Evolutionary conservation across 2,329 filamentous ascomycete genomes (phyloP).

Genomic region (Harringtonia lauricola): DNA sequence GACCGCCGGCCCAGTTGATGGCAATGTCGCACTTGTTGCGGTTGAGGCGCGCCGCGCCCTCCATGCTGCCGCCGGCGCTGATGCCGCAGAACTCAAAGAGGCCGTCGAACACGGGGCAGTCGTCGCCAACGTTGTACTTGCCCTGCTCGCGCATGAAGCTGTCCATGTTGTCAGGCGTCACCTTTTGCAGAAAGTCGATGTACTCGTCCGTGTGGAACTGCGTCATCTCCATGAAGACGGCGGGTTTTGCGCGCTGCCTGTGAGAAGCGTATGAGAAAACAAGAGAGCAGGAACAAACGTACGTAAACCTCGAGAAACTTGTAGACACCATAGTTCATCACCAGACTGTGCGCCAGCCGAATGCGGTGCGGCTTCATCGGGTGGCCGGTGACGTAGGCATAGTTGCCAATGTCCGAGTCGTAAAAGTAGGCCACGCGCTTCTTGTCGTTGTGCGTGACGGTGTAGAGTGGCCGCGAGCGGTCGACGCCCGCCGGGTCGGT

Average conservation of each 20-base stretch:
- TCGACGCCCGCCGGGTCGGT: slow-evolving; percentile 24
- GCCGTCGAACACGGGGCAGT: slow-evolving; percentile 95
- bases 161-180: slow-evolving; percentile 98
- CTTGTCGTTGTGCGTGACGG: slow-evolving; percentile 30
- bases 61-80: slow-evolving; percentile 87
- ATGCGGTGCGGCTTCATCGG: slow-evolving; percentile 99
- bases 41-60: slow-evolving; percentile 82
- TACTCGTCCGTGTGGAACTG: slow-evolving; percentile 95
- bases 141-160: slow-evolving; percentile 80
- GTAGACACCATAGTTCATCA: slow-evolving; percentile 92
- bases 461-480: slow-evolving; percentile 34
- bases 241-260: slow-evolving; percentile 66
- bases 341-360: slow-evolving; percentile 86
- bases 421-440: slow-evolving; percentile 98
- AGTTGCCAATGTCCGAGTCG: slow-evolving; percentile 96
- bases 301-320: slow-evolving; percentile 95
- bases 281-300: slow-evolving; percentile 30
- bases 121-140: slow-evolving; percentile 91
- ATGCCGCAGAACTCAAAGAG: slow-evolving; percentile 96
- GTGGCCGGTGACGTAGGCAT: slow-evolving; percentile 92
- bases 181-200: slow-evolving; percentile 87
- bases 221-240: slow-evolving; percentile 79
- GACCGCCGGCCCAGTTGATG: slow-evolving; percentile 94
- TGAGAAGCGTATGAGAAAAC: slow-evolving; percentile 24
- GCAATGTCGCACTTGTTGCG: slow-evolving; percentile 92